These are phyloP conservation scores for Scheffersomyces amazonensis DNA, from an alignment of 805 yeast genomes.

Conservation along the genomic window DNA sequence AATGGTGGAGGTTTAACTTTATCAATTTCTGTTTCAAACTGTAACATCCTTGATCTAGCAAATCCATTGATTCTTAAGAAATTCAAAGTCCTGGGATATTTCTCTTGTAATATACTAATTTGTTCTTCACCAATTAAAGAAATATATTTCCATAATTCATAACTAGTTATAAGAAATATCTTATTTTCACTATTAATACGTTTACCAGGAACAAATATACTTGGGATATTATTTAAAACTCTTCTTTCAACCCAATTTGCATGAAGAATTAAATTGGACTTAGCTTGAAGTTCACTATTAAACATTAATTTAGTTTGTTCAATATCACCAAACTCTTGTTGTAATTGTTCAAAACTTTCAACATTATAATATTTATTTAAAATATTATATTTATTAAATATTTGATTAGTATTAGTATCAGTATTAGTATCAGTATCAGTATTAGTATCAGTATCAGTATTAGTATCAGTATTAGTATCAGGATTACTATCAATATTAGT, in stretches of 20 bases:
- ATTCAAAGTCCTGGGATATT: conserved; percentile 32
- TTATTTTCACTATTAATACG: conserved; percentile 18
- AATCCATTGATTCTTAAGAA: conserved; percentile 16
- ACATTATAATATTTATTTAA: conserved; percentile 28
- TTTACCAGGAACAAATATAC: conserved; percentile 30
- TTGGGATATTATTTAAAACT: conserved; percentile 20
- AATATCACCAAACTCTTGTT: conserved; percentile 8
- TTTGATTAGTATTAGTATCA: too few species aligned
- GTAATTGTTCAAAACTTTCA: conserved; percentile 8
- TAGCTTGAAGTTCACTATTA: not conserved
- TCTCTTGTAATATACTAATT: too few species aligned
- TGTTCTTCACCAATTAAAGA: too few species aligned
- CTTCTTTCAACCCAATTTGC: conserved; percentile 7
- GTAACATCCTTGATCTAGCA: not conserved
- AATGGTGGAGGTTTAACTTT: conserved; percentile 13
- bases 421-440: too few species aligned
- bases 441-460: too few species aligned
- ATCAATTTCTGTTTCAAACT: conserved; percentile 12
- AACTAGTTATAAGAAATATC: conserved; percentile 13
- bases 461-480: too few species aligned
- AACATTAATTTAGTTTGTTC: conserved; percentile 11
- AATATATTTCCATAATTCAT: conserved; percentile 12
- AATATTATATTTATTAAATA: conserved; percentile 13
- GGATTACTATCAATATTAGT: too few species aligned
- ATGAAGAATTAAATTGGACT: conserved; percentile 7